phyloP scores from a whole-genome alignment of 2,329 filamentous ascomycete species.

The Phialemonium atrogriseum region DNA sequence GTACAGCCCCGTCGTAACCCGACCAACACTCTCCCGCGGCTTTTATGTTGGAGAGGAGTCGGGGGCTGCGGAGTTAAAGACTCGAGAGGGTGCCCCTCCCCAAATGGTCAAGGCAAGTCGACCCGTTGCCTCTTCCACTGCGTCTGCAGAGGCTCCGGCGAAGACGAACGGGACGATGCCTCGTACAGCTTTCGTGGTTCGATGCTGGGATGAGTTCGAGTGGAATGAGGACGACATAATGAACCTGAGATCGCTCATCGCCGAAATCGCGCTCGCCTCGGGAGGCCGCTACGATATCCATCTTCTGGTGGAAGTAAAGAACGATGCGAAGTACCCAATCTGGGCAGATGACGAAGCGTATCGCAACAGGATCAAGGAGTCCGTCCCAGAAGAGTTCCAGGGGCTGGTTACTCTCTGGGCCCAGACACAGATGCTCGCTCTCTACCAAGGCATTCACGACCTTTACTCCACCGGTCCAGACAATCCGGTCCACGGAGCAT shows the following conservation, averaged over 20 bases:
- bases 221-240: conserved; percentile 76
- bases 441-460: conserved; percentile 83
- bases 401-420: conserved; percentile 90
- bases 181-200: conserved; percentile 71
- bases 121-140: conserved; percentile 1
- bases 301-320: conserved; percentile 75
- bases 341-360: conserved; percentile 69
- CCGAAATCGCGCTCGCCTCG: conserved; percentile 71
- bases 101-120: conserved; percentile 6
- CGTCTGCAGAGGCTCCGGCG: conserved; percentile 4
- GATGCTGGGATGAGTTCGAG: conserved; percentile 72
- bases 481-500: conserved; percentile 81
- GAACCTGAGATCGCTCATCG: conserved; percentile 75
- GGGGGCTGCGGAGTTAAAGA: conserved; percentile 13
- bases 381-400: conserved; percentile 75
- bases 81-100: conserved; percentile 15
- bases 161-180: conserved; percentile 28
- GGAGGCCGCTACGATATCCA: conserved; percentile 84
- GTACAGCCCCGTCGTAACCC: conserved; percentile 45
- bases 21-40: conserved; percentile 33
- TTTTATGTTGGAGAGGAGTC: conserved; percentile 39
- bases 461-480: conserved; percentile 57
- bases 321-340: conserved; percentile 64
- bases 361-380: conserved; percentile 56
- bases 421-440: conserved; percentile 81